Evolutionary conservation across 495 filamentous ascomycete genomes (phyloP).

Genomic region (Chaetomium cochliodes): DNA sequence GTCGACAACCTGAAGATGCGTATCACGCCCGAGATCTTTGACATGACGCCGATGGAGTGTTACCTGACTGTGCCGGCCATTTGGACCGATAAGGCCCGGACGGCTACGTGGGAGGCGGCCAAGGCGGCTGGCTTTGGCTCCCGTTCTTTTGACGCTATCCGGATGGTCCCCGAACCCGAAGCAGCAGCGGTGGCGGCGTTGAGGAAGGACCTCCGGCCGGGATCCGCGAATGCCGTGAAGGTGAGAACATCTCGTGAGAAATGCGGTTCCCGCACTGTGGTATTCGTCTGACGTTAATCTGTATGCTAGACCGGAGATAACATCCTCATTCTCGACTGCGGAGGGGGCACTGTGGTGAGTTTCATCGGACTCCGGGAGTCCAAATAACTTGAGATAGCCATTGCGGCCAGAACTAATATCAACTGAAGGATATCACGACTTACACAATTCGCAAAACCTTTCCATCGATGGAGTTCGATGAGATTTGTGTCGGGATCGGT

Average conservation of each 20-base stretch:
- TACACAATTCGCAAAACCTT: background rate
- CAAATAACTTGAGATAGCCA: background rate
- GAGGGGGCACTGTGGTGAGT: background rate
- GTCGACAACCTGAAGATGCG: conserved; percentile 5
- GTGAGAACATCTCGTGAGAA: background rate
- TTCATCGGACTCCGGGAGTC: background rate
- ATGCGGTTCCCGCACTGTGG: background rate
- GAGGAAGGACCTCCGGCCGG: background rate
- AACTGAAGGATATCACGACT: conserved; percentile 1
- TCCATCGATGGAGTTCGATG: background rate
- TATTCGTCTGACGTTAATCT: background rate
- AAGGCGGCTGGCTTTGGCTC: conserved; percentile 1
- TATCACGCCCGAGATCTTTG: background rate
- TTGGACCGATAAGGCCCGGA: background rate
- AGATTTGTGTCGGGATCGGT: conserved; percentile 4
- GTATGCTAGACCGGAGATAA: background rate
- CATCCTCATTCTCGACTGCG: conserved; percentile 5
- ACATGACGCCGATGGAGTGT: conserved; percentile 6
- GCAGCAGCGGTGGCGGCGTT: background rate
- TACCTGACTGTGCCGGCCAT: conserved; percentile 1
- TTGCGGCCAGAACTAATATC: background rate
- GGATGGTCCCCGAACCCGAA: background rate
- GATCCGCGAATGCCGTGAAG: background rate
- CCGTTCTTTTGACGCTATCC: background rate
- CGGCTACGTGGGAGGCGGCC: background rate